Evolutionary conservation across 768 basidiomycete genomes (phyloP), one percentile per base, ranked within the genome.

Genomic region (Trametes elegans): DNA sequence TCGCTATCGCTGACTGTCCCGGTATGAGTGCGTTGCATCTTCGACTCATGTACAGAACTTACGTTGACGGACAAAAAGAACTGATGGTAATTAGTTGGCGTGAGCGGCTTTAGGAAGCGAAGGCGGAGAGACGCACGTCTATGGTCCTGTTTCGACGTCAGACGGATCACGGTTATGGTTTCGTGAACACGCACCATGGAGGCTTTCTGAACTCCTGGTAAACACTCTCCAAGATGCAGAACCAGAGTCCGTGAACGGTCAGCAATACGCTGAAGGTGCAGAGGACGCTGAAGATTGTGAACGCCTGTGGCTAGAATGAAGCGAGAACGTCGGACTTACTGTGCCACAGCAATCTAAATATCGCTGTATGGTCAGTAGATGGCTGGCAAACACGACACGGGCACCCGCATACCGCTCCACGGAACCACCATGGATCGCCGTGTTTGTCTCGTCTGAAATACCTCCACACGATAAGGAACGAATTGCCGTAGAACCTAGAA

Each of bases 51-150:
- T 3, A 11, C 34, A 29, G 24, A 16, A 41, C 23, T 14, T 31
- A 53, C 51, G 24, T 53, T 44, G 21, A 44, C 19, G 5, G 24
- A 23, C 27, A 54, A 19, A n/a, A 39, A 39, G 28, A 54, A 54
- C 44, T 47, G 10, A 16, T n/a, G n/a, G n/a, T n/a, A n/a, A n/a
- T n/a, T n/a, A n/a, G n/a, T n/a, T n/a, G n/a, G n/a, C n/a, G n/a
- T n/a, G n/a, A n/a, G n/a, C n/a, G n/a, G n/a, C n/a, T n/a, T n/a
- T n/a, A n/a, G n/a, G n/a, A n/a, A n/a, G n/a, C n/a, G n/a, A n/a
- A n/a, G 28, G 18, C 10, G 14, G 23, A 9, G 1, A 13, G 19
- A 46, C 45, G 21, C 24, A 46, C 44, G 13, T 45, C 53, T 10
- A 54, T 24, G 4, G 28, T 46, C 43, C 43, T 45, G 29, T 18